Conservation (phyloP, 1,139 yeast genomes). For the Entelexis paramagnoliae region DNA sequence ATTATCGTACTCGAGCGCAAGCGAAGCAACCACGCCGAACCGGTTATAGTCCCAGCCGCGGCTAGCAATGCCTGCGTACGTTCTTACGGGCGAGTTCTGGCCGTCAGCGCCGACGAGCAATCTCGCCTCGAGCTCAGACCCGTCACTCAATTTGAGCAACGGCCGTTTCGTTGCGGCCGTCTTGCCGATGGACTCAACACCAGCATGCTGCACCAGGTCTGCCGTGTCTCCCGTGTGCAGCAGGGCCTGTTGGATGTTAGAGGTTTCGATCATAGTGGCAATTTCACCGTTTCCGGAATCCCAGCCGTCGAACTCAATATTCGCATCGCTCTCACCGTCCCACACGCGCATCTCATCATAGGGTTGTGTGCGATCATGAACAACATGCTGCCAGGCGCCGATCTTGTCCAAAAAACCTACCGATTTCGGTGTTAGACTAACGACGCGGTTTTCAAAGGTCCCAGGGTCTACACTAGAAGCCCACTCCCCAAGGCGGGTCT, state of each 20-base stretch:
- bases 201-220: conserved; percentile 29
- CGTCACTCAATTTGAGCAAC: conserved; percentile 55
- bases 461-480: conserved; percentile 34
- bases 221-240: conserved; percentile 5
- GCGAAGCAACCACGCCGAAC: conserved; percentile 84
- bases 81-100: conserved; percentile 83
- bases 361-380: conserved; percentile 58
- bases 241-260: conserved; percentile 69
- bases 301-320: conserved; percentile 59
- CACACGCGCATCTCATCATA: conserved; percentile 78
- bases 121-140: conserved; percentile 54
- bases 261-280: conserved; percentile 83
- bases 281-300: conserved; percentile 32
- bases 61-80: conserved; percentile 68
- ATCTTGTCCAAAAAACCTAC: conserved; percentile 54
- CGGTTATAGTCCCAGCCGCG: conserved; percentile 88
- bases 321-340: conserved; percentile 66
- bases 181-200: conserved; percentile 56
- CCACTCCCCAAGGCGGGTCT: conserved; percentile 42
- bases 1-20: conserved; percentile 63
- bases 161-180: conserved; percentile 52
- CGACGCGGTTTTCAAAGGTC: conserved; percentile 65
- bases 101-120: conserved; percentile 93
- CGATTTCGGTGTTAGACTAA: conserved; percentile 75
- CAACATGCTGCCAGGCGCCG: conserved; percentile 68